Conservation (phyloP, 805 yeast genomes). For the Wickerhamomyces subpelliculosus region DNA sequence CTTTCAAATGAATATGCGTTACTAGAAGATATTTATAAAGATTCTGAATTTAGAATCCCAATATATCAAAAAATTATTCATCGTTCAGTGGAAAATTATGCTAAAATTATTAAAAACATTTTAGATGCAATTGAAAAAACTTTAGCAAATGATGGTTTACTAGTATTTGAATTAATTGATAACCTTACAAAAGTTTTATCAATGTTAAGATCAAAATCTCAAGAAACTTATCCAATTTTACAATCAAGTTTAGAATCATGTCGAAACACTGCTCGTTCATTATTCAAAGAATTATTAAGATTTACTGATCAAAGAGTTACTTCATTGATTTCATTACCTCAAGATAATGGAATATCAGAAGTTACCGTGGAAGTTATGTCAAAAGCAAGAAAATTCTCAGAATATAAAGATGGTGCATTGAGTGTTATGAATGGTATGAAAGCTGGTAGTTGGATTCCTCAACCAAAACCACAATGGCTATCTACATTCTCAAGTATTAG, state of each 20-base stretch:
- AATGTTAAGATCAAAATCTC: slow-evolving; percentile 23
- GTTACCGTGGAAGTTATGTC: slow-evolving; percentile 69
- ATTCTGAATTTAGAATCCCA: slow-evolving; percentile 20
- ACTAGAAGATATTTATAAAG: slow-evolving; percentile 34
- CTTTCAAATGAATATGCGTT: slow-evolving; percentile 45
- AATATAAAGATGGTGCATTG: slow-evolving; percentile 46
- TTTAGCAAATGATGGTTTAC: slow-evolving; percentile 40
- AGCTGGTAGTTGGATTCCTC: slow-evolving; percentile 65
- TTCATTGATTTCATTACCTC: slow-evolving; percentile 42
- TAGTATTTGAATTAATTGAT: slow-evolving; percentile 56
- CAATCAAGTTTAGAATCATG: slow-evolving; percentile 19
- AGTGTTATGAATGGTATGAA: slow-evolving; percentile 42
- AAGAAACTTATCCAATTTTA: slow-evolving; percentile 12
- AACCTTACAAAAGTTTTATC: slow-evolving; percentile 29
- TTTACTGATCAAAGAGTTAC: slow-evolving; percentile 47
- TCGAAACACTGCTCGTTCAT: slow-evolving; percentile 25
- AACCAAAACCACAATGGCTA: slow-evolving; percentile 49
- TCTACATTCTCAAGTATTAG: slow-evolving; percentile 41
- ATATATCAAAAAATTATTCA: slow-evolving; percentile 28
- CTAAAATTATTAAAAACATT: slow-evolving; percentile 31
- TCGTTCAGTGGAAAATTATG: slow-evolving; percentile 31
- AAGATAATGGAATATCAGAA: slow-evolving; percentile 67
- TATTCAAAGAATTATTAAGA: slow-evolving; percentile 51
- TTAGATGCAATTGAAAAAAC: slow-evolving; percentile 33
- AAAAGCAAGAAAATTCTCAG: slow-evolving; percentile 56